These are phyloP conservation scores for Russula vinacea DNA, from an alignment of 768 basidiomycete genomes.

Conservation along the genomic window DNA sequence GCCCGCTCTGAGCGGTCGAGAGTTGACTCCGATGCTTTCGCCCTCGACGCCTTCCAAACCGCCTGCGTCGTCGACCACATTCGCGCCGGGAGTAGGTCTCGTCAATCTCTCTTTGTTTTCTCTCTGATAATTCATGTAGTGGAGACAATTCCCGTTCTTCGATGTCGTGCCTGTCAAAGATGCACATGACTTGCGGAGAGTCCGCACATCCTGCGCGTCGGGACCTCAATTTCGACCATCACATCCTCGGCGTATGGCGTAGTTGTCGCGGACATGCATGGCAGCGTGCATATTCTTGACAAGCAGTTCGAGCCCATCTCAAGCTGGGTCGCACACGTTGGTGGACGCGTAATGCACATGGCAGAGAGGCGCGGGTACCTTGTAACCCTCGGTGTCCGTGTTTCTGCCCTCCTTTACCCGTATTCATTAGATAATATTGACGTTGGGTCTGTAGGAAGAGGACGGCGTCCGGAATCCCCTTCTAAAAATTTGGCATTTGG, in stretches of 20 bases:
- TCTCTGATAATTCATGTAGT: slow-evolving; percentile 44
- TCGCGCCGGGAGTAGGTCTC: slow-evolving; percentile 20
- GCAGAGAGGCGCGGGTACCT: slow-evolving; percentile 75
- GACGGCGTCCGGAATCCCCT: slow-evolving; percentile 60
- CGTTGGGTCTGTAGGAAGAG: slow-evolving; percentile 58
- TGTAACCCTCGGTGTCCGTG: slow-evolving; percentile 82
- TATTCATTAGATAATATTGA: slow-evolving; percentile 11
- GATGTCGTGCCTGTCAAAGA: slow-evolving; percentile 75
- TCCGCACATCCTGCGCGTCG: slow-evolving; percentile 72
- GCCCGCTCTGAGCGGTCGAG: slow-evolving; percentile 2
- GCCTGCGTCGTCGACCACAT: slow-evolving; percentile 14
- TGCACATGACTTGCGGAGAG: slow-evolving; percentile 67
- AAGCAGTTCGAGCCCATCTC: slow-evolving; percentile 64
- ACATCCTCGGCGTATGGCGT: slow-evolving; percentile 61
- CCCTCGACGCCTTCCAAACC: slow-evolving; percentile 8
- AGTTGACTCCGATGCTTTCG: slow-evolving; percentile 7
- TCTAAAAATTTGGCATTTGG: slow-evolving; percentile 88
- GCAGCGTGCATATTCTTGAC: slow-evolving; percentile 73
- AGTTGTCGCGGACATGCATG: slow-evolving; percentile 82
- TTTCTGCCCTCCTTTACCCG: slow-evolving; percentile 6
- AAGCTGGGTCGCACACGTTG: slow-evolving; percentile 78
- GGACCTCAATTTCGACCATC: slow-evolving; percentile 72
- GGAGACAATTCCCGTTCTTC: slow-evolving; percentile 91
- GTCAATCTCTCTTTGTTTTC: no score
- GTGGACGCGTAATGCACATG: slow-evolving; percentile 84